Base-by-base conservation (phyloP, 2,329 filamentous ascomycete genomes). In the Pseudocercospora fijiensis region DNA sequence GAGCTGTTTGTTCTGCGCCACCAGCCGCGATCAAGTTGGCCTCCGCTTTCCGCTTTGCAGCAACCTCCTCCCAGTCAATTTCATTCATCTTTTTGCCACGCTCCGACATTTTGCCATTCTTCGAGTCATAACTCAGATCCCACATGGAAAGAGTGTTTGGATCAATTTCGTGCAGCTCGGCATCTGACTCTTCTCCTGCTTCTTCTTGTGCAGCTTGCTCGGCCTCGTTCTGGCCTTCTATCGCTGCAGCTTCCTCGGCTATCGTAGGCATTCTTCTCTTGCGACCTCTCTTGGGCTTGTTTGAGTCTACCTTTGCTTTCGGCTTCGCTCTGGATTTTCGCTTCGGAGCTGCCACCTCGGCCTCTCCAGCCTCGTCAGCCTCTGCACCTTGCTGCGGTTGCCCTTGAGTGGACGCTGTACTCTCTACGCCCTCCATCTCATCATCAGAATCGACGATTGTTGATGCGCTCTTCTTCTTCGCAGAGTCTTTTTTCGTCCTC, bases 21-120 rank as follows among this genome's bases (percentile, higher is more conserved):
- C 65, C 67, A 10, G 60, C 62, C n/a, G 63, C 65, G 20, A 72
- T 69, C 24, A 65, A 66, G 41, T 77, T 75, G 60, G 76, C 76
- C 59, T 75, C 78, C 62, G 74, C 75, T 52, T 73, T 73, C 45
- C 77, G 74, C 65, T 79, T 74, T n/a, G 65, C 71, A 26, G 70
- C 77, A 65, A 84, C 79, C 65, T 84, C 79, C 51, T 81, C 78
- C 77, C 83, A 81, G 67, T 91, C 84, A 49, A 90, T 86, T 68
- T 88, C 83, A 47, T 87, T 85, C 70, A 95, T 87, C 71, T 90
- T 87, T 70, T 88, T 86, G 69, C 92, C 90, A 2, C 88, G 84
- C 71, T 87, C 88, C 61, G 91, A 93, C 64, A 89, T 87, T 74
- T 90, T 90, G 62, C 91, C 91, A 58, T 74, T 66, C 10, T 65